These are phyloP conservation scores for Fomitopsis palustris DNA, from an alignment of 1,284 basidiomycete genomes.

Conservation along the genomic window DNA sequence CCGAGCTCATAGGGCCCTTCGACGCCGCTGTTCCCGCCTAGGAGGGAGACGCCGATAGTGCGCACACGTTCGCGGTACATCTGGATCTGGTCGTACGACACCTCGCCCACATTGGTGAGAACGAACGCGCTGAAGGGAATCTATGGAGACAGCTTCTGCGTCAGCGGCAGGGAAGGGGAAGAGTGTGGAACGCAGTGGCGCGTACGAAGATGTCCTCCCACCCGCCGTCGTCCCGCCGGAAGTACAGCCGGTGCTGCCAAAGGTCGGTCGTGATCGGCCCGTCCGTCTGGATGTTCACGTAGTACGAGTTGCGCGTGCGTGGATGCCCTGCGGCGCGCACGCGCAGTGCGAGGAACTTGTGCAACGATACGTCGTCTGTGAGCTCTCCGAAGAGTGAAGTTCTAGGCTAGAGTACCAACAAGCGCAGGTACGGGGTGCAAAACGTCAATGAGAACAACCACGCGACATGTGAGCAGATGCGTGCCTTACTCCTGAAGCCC, in stretches of 20 bases:
- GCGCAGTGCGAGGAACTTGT: constrained; percentile 77
- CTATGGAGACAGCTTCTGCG: constrained; percentile 32
- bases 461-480: constrained; percentile 18
- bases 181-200: constrained; percentile 9
- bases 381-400: constrained; percentile 81
- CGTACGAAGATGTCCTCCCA: constrained; percentile 87
- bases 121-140: constrained; percentile 83
- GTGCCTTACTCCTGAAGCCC: constrained; percentile 78
- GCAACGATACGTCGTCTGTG: constrained; percentile 75
- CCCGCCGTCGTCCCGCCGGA: constrained; percentile 61
- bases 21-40: constrained; percentile 74
- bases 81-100: constrained; percentile 61
- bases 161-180: neutral
- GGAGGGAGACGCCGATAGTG: constrained; percentile 79
- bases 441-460: neutral
- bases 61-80: constrained; percentile 78
- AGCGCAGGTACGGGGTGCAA: neutral
- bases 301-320: constrained; percentile 73
- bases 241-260: constrained; percentile 87
- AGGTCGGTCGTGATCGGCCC: constrained; percentile 77
- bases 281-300: constrained; percentile 86
- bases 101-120: constrained; percentile 78
- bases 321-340: constrained; percentile 70
- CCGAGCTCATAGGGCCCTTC: constrained; percentile 74
- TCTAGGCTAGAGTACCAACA: constrained; percentile 38